Conservation (phyloP, 257 asterid genomes). For the Rubia yunnanensis region DNA sequence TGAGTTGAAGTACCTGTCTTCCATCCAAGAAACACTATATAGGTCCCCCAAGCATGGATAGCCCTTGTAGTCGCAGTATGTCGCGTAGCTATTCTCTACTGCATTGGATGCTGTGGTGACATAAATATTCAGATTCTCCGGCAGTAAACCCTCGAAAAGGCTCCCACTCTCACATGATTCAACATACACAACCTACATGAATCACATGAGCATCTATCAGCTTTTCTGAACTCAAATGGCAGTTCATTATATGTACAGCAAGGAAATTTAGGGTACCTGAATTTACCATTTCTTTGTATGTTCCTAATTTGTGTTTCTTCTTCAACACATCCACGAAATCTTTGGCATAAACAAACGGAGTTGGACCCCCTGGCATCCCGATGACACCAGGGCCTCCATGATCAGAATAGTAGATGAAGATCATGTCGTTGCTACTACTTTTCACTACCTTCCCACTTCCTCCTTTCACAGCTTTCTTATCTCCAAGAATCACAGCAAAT, state of each 20-base stretch:
- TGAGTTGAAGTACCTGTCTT: constrained; percentile 78
- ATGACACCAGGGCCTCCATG: constrained; percentile 56
- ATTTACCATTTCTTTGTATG: constrained; percentile 77
- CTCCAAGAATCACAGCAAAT: constrained; percentile 72
- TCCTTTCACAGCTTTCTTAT: constrained; percentile 51
- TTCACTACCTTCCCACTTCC: constrained; percentile 74
- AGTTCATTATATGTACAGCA: no score
- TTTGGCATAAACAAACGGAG: constrained; percentile 55
- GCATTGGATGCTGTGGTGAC: constrained; percentile 86
- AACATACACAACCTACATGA: constrained; percentile 51
- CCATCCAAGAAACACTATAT: constrained; percentile 97
- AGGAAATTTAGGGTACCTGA: neutral
- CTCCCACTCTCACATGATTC: constrained; percentile 97
- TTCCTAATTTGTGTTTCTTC: constrained; percentile 58
- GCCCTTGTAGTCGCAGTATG: constrained; percentile 64
- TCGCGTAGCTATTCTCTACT: constrained; percentile 84
- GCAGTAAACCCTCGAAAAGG: constrained; percentile 74
- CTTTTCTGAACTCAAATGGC: no score
- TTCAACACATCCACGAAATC: constrained; percentile 66
- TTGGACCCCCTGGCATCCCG: constrained; percentile 54
- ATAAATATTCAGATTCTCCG: constrained; percentile 52
- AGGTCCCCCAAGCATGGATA: constrained; percentile 82
- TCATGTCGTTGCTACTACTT: constrained; percentile 61
- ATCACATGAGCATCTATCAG: neutral
- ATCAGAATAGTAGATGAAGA: constrained; percentile 75